Conservation (phyloP, 768 basidiomycete genomes). For the Terana coerulea region DNA sequence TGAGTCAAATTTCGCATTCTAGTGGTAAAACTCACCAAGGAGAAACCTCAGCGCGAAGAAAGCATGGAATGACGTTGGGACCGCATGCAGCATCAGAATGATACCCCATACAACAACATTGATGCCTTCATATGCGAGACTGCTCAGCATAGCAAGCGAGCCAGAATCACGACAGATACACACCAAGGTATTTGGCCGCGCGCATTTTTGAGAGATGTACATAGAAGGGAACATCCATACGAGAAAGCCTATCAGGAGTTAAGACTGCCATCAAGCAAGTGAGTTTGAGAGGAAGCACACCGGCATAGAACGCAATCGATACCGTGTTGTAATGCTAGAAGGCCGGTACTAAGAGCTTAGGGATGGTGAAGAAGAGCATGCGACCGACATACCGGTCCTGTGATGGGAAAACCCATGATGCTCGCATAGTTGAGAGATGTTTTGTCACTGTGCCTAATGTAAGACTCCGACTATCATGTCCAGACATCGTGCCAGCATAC, state of each 20-base stretch:
- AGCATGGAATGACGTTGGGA: constrained; percentile 50
- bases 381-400: constrained; percentile 39
- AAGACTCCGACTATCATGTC: background rate
- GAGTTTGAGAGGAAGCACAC: constrained; percentile 24
- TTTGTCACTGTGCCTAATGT: constrained; percentile 47
- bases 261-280: no score
- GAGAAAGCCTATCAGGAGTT: constrained; percentile 59
- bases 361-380: constrained; percentile 56
- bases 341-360: no score
- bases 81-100: constrained; percentile 57
- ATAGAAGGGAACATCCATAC: constrained; percentile 64
- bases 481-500: constrained; percentile 29
- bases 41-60: constrained; percentile 64
- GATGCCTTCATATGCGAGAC: no score
- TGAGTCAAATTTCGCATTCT: background rate
- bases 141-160: no score
- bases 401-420: constrained; percentile 65
- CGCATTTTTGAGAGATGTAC: constrained; percentile 60
- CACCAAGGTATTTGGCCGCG: constrained; percentile 60
- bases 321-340: constrained; percentile 65
- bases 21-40: constrained; percentile 37
- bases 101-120: constrained; percentile 62
- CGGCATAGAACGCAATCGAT: constrained; percentile 61
- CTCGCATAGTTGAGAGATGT: constrained; percentile 68
- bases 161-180: constrained; percentile 10